Evolutionary conservation across 139 green algal genomes (phyloP).

Genomic region (Closterium sp.): DNA sequence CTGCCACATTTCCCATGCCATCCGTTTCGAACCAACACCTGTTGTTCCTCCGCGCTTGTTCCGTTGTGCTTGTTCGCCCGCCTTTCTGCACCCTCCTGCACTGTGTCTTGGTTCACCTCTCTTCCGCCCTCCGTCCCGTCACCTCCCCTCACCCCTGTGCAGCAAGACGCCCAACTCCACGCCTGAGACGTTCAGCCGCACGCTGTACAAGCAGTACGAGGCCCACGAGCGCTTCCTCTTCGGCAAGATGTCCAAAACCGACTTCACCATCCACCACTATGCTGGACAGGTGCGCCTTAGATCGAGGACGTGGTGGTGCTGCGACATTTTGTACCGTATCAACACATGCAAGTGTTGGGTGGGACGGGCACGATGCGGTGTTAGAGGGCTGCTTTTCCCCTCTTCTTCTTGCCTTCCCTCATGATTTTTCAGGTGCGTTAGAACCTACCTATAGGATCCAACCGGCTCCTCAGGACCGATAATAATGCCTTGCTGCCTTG

Average conservation of each 20-base stretch:
- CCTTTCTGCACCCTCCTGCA: no score
- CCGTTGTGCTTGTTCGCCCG: no score
- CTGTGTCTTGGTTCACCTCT: not conserved
- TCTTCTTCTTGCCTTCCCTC: no score
- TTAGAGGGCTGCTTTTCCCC: not conserved
- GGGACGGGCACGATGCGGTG: not conserved
- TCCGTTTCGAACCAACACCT: no score
- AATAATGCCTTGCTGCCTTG: no score
- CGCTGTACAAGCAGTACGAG: not conserved
- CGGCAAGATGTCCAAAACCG: constrained; percentile 16
- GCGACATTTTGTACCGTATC: not conserved
- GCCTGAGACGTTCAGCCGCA: not conserved
- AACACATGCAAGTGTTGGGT: not conserved
- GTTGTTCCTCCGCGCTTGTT: no score
- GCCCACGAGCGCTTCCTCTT: constrained; percentile 14
- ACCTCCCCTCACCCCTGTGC: not conserved
- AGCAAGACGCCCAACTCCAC: constrained; percentile 11
- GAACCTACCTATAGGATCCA: no score
- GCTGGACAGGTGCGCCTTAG: constrained; percentile 9
- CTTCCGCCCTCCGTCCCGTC: not conserved
- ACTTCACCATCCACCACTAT: constrained; percentile 42
- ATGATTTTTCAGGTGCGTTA: no score
- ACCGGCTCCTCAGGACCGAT: no score
- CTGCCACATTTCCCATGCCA: no score
- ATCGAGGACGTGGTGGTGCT: not conserved